Conservation (phyloP, 805 yeast species). For the Schwanniomyces polymorphus region DNA sequence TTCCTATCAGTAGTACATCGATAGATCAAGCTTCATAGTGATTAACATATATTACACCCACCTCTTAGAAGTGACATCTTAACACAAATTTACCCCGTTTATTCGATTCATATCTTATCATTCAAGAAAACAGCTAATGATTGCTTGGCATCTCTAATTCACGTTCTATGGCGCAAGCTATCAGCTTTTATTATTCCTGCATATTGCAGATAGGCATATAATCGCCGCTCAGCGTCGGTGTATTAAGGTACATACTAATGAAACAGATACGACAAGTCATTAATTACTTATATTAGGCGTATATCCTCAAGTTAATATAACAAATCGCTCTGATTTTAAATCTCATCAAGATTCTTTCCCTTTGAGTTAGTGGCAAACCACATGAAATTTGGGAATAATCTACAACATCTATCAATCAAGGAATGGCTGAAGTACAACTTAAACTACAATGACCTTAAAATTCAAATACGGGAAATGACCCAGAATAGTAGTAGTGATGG, state of each 20-base stretch:
- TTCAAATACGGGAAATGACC: constrained; percentile 61
- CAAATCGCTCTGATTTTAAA: background rate
- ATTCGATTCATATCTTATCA: too few species aligned
- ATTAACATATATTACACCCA: too few species aligned
- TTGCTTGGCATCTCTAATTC: background rate
- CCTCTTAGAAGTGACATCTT: too few species aligned
- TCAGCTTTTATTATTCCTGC: background rate
- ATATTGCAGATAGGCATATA: background rate
- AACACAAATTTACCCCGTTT: too few species aligned
- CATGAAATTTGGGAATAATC: constrained; percentile 88
- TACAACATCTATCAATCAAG: constrained; percentile 73
- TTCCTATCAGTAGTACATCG: background rate
- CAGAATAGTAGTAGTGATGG: constrained; percentile 2
- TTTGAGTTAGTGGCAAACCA: background rate
- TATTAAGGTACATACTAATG: too few species aligned
- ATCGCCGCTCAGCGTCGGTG: background rate
- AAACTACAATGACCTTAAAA: constrained; percentile 77
- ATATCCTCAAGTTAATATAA: background rate
- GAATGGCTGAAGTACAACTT: constrained; percentile 87
- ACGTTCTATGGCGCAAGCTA: background rate
- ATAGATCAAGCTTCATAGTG: too few species aligned
- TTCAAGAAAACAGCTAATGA: background rate
- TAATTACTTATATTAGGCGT: background rate
- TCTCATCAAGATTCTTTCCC: too few species aligned
- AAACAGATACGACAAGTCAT: too few species aligned